These are phyloP conservation scores for Plasmopara muralis DNA, from an alignment of 352 stramenopile genomes.

Conservation along the genomic window DNA sequence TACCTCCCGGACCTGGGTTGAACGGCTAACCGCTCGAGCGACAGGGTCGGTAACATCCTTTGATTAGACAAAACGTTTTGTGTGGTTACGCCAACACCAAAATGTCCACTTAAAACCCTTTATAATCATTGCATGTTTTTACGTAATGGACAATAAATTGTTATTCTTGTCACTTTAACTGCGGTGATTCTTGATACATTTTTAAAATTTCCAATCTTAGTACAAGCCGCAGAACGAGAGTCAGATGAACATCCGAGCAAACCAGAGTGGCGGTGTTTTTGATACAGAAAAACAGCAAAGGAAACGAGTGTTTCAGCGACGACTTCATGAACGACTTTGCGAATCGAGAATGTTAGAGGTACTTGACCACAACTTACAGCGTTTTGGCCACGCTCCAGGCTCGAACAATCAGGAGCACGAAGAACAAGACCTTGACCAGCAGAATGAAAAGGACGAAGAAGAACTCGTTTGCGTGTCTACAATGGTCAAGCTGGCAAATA, in stretches of 20 bases:
- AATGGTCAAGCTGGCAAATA: conserved; percentile 45
- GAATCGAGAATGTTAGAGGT: conserved; percentile 67
- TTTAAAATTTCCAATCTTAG: too few relatives aligned
- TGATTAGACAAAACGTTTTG: too few relatives aligned
- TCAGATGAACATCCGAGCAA: conserved; percentile 22
- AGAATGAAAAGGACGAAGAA: conserved; percentile 44
- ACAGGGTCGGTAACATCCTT: too few relatives aligned
- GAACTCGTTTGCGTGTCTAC: conserved; percentile 71
- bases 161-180: too few relatives aligned
- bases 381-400: background rate
- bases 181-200: too few relatives aligned
- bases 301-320: conserved; percentile 38
- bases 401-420: conserved; percentile 27
- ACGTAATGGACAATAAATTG: too few relatives aligned
- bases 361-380: conserved; percentile 42
- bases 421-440: conserved; percentile 13
- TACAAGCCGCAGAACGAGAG: too few relatives aligned
- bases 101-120: too few relatives aligned
- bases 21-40: too few relatives aligned
- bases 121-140: too few relatives aligned
- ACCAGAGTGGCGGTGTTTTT: background rate
- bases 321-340: conserved; percentile 51
- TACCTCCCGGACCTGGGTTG: too few relatives aligned
- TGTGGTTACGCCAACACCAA: too few relatives aligned
- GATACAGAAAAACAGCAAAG: conserved; percentile 5